Base-by-base conservation (phyloP, 192 early-diverging fungal species). In the Endogone sp. region DNA sequence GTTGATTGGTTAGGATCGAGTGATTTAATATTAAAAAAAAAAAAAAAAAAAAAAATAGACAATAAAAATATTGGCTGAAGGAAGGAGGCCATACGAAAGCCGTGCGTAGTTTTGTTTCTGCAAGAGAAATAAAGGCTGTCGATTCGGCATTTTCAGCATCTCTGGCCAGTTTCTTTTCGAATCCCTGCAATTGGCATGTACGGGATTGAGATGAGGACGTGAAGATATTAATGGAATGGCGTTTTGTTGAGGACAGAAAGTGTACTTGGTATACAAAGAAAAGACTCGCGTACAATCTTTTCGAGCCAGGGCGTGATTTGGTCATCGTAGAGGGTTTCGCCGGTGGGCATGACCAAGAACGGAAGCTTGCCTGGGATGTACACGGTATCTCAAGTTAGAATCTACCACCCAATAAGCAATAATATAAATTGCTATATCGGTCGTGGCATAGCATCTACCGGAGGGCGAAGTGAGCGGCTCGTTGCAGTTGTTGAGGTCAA, bases 391-490 rank as follows among this genome's bases (percentile, higher is more conserved):
- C n/a, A n/a, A n/a, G n/a, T n/a, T n/a, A n/a, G n/a, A n/a, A n/a
- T n/a, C n/a, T n/a, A n/a, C n/a, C 8, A 21, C 31, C 21, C 2
- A 16, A 31, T 29, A 23, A 70, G 29, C 25, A 2, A 9, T 58
- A 2, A n/a, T 23, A 2, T 29, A 44, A 71, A 29, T 29, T 58
- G 2, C 64, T 58, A 61, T 23, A 62, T 22, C 26, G 2, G n/a
- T n/a, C n/a, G n/a, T n/a, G n/a, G n/a, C n/a, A n/a, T n/a, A n/a
- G n/a, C n/a, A n/a, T 26, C 16, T 77, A 88, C 85, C 82, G 37
- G 75, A 80, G 0, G 88, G 88, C 27, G 84, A 86, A 67, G 82
- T 72, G 25, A 82, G 79, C 6, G 75, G 82, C 60, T 89, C 85
- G 68, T 83, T 78, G 32, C 72, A 78, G 64, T 80, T 66, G 26